These are phyloP conservation scores for Coniella lustricola DNA, from an alignment of 2,329 filamentous ascomycete genomes.

Conservation along the genomic window DNA sequence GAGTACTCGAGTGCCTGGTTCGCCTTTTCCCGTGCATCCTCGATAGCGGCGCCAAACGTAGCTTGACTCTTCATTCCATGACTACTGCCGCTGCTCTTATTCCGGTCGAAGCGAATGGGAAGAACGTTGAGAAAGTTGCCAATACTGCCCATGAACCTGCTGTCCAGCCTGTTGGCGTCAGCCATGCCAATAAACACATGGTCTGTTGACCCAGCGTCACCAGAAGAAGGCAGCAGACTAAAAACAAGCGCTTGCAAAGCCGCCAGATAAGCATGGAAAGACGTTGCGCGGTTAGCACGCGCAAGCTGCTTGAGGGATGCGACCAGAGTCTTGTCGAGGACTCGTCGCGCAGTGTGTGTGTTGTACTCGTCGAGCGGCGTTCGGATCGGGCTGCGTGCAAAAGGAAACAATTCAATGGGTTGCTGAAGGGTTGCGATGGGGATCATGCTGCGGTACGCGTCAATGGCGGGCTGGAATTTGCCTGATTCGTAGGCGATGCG, in stretches of 20 bases:
- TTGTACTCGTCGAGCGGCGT: no score
- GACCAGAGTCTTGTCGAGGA: no score
- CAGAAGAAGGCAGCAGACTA: slow-evolving; percentile 25
- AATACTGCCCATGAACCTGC: slow-evolving; percentile 26
- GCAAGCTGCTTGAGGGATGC: neutral
- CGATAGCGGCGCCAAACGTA: slow-evolving; percentile 27
- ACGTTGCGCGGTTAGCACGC: no score
- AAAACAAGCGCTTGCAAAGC: slow-evolving; percentile 30
- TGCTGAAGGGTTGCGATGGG: no score
- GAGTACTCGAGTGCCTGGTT: slow-evolving; percentile 37
- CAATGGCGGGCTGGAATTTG: no score
- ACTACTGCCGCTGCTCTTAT: no score
- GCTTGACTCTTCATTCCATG: slow-evolving; percentile 9
- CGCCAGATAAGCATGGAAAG: slow-evolving; percentile 41
- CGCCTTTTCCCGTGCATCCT: slow-evolving; percentile 17
- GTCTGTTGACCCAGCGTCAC: slow-evolving; percentile 19
- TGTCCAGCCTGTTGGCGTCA: slow-evolving; percentile 36
- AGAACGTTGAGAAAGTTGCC: slow-evolving; percentile 44
- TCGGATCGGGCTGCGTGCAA: no score
- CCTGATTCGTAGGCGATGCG: no score
- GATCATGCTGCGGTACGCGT: no score
- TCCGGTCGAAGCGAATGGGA: slow-evolving; percentile 32
- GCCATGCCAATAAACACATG: slow-evolving; percentile 34
- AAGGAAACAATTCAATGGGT: no score
- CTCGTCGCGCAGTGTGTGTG: no score